A percentile compares a stretch with the other conserved stretches of the same genome.
phyloP scores from a whole-genome alignment of 768 basidiomycete species.

The Ramaria sp. region DNA sequence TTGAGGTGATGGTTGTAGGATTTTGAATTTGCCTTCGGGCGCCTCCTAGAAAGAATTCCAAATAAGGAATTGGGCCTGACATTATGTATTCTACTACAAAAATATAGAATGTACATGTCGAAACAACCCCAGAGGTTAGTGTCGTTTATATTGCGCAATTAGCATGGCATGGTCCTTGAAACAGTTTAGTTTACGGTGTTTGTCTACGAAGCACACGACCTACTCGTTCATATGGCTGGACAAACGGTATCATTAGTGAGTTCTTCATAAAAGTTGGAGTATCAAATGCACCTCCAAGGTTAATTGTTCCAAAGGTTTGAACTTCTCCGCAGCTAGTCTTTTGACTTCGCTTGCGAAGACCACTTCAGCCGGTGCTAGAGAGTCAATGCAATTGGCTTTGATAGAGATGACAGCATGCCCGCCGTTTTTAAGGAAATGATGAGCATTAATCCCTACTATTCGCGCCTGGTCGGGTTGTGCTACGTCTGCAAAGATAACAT shows the following conservation, averaged over 20 bases:
- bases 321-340: constrained; percentile 58
- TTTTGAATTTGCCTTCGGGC: not conserved
- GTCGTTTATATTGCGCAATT: constrained; percentile 44
- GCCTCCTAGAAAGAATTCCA: too few species aligned
- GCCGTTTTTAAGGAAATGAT: constrained; percentile 90
- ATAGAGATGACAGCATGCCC: constrained; percentile 94
- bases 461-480: constrained; percentile 99
- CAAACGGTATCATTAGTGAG: not conserved
- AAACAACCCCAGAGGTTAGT: constrained; percentile 21
- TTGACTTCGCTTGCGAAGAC: constrained; percentile 87
- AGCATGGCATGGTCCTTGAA: constrained; percentile 82
- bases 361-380: constrained; percentile 79
- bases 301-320: constrained; percentile 94
- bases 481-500: constrained; percentile 96
- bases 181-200: not conserved
- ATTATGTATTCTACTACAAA: not conserved
- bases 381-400: constrained; percentile 99
- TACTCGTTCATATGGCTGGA: constrained; percentile 51
- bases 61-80: too few species aligned
- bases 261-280: not conserved
- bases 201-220: not conserved
- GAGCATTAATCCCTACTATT: constrained; percentile 87
- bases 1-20: not conserved
- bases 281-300: constrained; percentile 51
- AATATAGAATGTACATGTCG: constrained; percentile 1